Base-by-base conservation (phyloP, 371 early-diverging fungal genomes). In the Quaeritorhiza haematococci region DNA sequence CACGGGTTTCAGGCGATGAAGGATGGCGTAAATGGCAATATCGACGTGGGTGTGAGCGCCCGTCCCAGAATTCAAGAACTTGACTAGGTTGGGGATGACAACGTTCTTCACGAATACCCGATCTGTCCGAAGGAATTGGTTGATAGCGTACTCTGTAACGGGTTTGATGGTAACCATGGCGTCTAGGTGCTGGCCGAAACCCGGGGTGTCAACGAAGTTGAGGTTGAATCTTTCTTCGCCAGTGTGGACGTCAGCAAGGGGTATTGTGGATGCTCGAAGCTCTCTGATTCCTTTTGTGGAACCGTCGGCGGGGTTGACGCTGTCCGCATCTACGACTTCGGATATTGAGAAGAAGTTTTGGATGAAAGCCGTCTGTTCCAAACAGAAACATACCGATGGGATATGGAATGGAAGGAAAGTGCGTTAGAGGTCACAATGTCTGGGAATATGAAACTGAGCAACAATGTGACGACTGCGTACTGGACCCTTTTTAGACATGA, bases 1-100 rank as follows among this genome's bases (percentile, higher is more conserved):
- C n/a, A 84, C 83, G 33, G 84, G 76, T 62, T 85, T 84, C 8
- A 85, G 38, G 28, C 85, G 72, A 63, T 81, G 82, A 50, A 73
- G 57, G 34, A 73, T 59, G 24, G 64, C 59, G 49, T 67, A 73
- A 7, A 73, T 8, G 32, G 58, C 61, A 1, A 64, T 63, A 34
- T 73, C 69, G 29, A 69, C 66, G 45, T 68, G 69, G 29, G 63
- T 53, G 47, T 67, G 69, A 2, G 49, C 62, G 3, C 68, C 72
- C 15, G 62, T 52, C 15, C 65, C 65, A 10, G 62, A 13, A 38
- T 53, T 61, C 28, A 72, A 45, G 42, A 64, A 62, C 23, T 55
- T 41, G 13, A 59, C 53, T 0, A 72, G 13, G 19, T 46, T 53
- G 23, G 43, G 30, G 32, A n/a, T 19, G 19, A 28, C 15, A 6